Percentiles rank a stretch among this genome's conserved stretches.
Evolutionary conservation across 768 basidiomycete genomes (phyloP).

Genomic region (Boletales sp.): DNA sequence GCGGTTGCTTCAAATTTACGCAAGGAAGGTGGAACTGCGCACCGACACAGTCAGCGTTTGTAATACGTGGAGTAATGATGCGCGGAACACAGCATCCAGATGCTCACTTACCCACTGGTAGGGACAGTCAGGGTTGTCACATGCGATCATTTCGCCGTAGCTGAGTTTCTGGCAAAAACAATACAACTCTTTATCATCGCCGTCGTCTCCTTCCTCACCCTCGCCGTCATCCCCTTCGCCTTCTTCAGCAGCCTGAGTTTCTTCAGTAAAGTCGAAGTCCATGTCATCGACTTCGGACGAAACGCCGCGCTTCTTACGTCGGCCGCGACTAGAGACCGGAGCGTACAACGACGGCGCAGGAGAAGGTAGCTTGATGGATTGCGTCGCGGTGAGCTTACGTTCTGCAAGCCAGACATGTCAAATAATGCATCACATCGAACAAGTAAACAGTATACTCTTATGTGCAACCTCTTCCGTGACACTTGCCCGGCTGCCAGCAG

Average conservation of each 20-base stretch:
- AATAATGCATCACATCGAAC: not conserved
- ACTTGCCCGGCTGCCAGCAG: slow-evolving; percentile 12
- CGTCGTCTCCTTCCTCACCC: slow-evolving; percentile 48
- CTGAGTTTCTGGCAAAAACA: slow-evolving; percentile 62
- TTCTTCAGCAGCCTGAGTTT: slow-evolving; percentile 27
- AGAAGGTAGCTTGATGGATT: slow-evolving; percentile 35
- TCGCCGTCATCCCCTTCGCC: slow-evolving; percentile 34
- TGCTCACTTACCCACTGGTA: slow-evolving; percentile 59
- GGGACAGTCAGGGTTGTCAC: slow-evolving; percentile 53
- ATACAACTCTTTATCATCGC: slow-evolving; percentile 56
- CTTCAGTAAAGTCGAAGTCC: slow-evolving; percentile 34
- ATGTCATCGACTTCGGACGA: slow-evolving; percentile 34
- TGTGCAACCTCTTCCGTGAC: slow-evolving; percentile 25
- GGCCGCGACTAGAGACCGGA: slow-evolving; percentile 28
- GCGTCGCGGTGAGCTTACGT: slow-evolving; percentile 27
- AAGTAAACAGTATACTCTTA: slow-evolving; percentile 22
- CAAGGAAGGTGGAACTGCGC: slow-evolving; percentile 60
- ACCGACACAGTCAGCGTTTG: slow-evolving; percentile 11
- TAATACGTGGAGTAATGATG: not conserved
- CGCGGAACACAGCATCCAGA: not conserved
- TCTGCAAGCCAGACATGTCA: slow-evolving; percentile 16
- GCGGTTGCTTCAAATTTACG: slow-evolving; percentile 52
- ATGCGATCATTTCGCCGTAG: slow-evolving; percentile 68
- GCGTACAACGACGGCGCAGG: slow-evolving; percentile 30
- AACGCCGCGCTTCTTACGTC: slow-evolving; percentile 34